Evolutionary conservation across 169 alveolate species (phyloP).

Genomic region (Eimeria tenella): DNA sequence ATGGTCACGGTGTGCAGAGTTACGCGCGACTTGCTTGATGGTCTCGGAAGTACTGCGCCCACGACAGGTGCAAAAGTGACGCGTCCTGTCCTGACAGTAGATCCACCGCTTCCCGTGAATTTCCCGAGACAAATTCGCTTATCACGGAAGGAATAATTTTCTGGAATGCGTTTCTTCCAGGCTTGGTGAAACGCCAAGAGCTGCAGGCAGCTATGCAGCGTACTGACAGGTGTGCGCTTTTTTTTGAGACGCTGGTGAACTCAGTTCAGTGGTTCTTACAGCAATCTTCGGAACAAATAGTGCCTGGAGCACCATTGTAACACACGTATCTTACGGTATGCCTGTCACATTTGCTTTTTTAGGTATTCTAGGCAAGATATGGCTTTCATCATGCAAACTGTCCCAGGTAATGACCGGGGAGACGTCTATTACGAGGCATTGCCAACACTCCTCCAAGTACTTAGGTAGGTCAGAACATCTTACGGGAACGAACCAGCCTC

Average conservation of each 20-base stretch:
- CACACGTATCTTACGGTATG: neutral
- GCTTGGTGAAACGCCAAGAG: slow-evolving; percentile 53
- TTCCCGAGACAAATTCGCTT: neutral
- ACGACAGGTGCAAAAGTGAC: slow-evolving; percentile 6
- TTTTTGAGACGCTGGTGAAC: too few relatives aligned
- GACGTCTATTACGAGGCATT: slow-evolving; percentile 61
- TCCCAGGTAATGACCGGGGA: slow-evolving; percentile 62
- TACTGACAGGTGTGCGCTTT: slow-evolving; percentile 40
- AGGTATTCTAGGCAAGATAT: slow-evolving; percentile 66
- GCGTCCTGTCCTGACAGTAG: neutral
- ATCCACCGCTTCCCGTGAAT: neutral
- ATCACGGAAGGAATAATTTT: too few relatives aligned
- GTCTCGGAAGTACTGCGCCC: slow-evolving; percentile 39
- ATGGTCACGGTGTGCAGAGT: neutral
- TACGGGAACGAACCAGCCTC: too few relatives aligned
- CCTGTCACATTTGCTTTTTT: too few relatives aligned
- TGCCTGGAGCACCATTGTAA: neutral
- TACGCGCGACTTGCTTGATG: slow-evolving; percentile 60
- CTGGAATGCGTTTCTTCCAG: neutral
- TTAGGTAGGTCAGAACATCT: neutral
- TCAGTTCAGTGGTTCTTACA: too few relatives aligned
- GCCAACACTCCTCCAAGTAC: slow-evolving; percentile 56
- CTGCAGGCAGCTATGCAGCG: slow-evolving; percentile 57
- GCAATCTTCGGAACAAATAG: neutral
- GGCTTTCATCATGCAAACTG: slow-evolving; percentile 65